A percentile compares a stretch with the other conserved stretches of the same genome.
phyloP scores from a whole-genome alignment of 768 basidiomycete genomes.

The Boletus tomentosulus region DNA sequence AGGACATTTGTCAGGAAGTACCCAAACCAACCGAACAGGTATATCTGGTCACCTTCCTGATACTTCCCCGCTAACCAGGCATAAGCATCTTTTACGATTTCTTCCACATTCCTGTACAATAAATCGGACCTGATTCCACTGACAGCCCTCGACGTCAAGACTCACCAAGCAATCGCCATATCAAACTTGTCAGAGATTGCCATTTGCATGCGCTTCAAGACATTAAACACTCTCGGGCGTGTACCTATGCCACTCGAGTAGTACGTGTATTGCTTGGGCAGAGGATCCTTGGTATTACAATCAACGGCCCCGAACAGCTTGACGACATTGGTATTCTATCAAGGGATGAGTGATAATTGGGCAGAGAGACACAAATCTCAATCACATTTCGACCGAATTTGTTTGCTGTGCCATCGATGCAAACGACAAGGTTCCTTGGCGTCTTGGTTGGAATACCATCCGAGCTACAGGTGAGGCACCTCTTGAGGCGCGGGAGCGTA shows the following conservation, averaged over 20 bases:
- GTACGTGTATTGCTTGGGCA: conserved; percentile 27
- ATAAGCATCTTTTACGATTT: conserved; percentile 29
- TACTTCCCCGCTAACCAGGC: conserved; percentile 28
- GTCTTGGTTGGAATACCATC: background rate
- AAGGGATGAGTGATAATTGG: background rate
- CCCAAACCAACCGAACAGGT: conserved; percentile 23
- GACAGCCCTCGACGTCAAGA: background rate
- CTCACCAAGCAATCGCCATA: conserved; percentile 35
- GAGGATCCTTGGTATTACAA: conserved; percentile 10
- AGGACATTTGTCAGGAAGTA: background rate
- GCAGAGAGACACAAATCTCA: background rate
- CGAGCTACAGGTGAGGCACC: conserved; percentile 9
- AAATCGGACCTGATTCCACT: background rate
- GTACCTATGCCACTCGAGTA: conserved; percentile 38
- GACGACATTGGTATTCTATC: conserved; percentile 35
- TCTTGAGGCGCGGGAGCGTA: background rate
- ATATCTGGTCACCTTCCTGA: conserved; percentile 26
- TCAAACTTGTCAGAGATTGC: conserved; percentile 25
- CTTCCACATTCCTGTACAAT: conserved; percentile 30
- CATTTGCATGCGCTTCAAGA: conserved; percentile 14
- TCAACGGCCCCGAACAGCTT: conserved; percentile 29
- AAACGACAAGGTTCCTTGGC: conserved; percentile 14
- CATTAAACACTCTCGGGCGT: conserved; percentile 23
- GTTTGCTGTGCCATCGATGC: conserved; percentile 19
- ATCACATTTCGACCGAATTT: conserved; percentile 17